phyloP scores from a whole-genome alignment of 768 basidiomycete species.

The Suillus americanus region DNA sequence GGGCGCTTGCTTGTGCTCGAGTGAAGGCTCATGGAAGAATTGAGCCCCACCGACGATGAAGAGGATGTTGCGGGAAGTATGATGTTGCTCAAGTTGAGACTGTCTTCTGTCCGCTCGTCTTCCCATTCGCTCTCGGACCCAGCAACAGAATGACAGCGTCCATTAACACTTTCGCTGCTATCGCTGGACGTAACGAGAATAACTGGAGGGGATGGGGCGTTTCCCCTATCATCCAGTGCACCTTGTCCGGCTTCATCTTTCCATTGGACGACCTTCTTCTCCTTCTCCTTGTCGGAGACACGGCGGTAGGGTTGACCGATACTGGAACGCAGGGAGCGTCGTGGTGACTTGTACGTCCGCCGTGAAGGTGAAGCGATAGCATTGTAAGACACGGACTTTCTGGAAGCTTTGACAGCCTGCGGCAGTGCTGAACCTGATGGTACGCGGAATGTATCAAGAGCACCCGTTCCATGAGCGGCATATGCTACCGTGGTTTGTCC shows the following conservation, averaged over 20 bases:
- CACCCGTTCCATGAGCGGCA: slow-evolving; percentile 35
- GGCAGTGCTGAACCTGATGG: slow-evolving; percentile 49
- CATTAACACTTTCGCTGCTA: slow-evolving; percentile 29
- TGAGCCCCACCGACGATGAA: slow-evolving; percentile 33
- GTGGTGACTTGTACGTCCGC: slow-evolving; percentile 56
- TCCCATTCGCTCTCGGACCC: slow-evolving; percentile 89
- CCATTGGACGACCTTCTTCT: slow-evolving; percentile 83
- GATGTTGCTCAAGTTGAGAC: slow-evolving; percentile 55
- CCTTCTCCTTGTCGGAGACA: slow-evolving; percentile 61
- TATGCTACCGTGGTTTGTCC: slow-evolving; percentile 69
- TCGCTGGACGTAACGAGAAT: slow-evolving; percentile 37
- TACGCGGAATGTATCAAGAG: slow-evolving; percentile 50
- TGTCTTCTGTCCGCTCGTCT: slow-evolving; percentile 84
- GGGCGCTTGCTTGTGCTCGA: slow-evolving; percentile 40
- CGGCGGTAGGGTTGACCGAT: slow-evolving; percentile 60
- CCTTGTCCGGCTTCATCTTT: slow-evolving; percentile 85
- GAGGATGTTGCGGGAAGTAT: slow-evolving; percentile 33
- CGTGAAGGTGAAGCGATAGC: slow-evolving; percentile 46
- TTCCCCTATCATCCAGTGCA: slow-evolving; percentile 63
- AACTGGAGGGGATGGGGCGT: slow-evolving; percentile 21
- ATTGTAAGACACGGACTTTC: slow-evolving; percentile 46
- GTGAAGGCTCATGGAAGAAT: slow-evolving; percentile 13
- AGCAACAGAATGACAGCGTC: slow-evolving; percentile 43
- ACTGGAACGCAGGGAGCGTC: slow-evolving; percentile 73
- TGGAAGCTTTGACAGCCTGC: slow-evolving; percentile 38